phyloP scores from a whole-genome alignment of 106 monocot genomes.

The Xerophyta viscosa region DNA sequence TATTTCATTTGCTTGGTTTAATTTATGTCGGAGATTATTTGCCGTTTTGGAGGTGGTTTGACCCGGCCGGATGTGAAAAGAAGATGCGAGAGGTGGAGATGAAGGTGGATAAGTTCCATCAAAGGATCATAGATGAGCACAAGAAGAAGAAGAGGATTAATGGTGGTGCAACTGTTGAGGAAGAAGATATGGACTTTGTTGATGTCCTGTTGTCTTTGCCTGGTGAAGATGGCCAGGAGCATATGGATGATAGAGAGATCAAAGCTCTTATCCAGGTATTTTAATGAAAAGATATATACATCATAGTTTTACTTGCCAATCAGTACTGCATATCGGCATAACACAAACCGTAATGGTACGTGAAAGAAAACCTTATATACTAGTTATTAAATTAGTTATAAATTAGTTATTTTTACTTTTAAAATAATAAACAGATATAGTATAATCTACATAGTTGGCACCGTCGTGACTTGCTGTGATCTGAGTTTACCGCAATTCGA shows the following conservation, averaged over 20 bases:
- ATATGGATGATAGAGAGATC: conserved; percentile 72
- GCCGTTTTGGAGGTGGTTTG: conserved; percentile 78
- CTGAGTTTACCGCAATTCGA: no score
- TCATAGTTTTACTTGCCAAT: no score
- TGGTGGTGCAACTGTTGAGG: conserved; percentile 7
- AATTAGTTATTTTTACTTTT: neutral
- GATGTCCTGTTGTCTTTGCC: conserved; percentile 85
- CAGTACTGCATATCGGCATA: no score
- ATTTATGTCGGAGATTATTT: conserved; percentile 78
- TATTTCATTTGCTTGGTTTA: conserved; percentile 61
- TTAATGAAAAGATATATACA: no score
- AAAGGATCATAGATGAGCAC: conserved; percentile 61
- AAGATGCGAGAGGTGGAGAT: conserved; percentile 82
- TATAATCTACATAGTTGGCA: no score
- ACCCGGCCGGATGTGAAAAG: conserved; percentile 69
- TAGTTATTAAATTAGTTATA: no score
- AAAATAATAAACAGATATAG: no score
- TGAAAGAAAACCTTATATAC: no score
- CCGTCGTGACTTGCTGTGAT: no score
- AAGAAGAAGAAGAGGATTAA: conserved; percentile 8
- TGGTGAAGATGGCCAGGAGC: conserved; percentile 68
- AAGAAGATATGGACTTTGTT: conserved; percentile 74
- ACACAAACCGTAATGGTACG: no score
- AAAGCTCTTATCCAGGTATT: conserved; percentile 92
- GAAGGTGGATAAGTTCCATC: conserved; percentile 81